Evolutionary conservation across 2,329 filamentous ascomycete genomes (phyloP), one percentile per base, ranked within the genome.

Genomic region (Sclerotinia subarctica): DNA sequence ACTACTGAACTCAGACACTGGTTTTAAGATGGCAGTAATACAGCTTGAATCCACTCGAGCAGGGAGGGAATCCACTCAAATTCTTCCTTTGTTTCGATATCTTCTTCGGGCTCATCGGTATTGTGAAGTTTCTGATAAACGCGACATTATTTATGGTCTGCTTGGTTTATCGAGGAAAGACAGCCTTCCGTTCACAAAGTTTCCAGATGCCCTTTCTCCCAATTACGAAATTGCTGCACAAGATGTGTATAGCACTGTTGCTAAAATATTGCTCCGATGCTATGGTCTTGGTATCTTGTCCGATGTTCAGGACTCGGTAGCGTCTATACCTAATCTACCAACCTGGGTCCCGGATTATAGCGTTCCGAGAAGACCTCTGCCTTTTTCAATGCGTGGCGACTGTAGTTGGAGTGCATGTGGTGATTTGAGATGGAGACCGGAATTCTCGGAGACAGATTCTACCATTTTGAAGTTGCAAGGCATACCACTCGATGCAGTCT

Each of bases 261-360:
- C 64, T 15, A 57, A 10, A 42, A 8, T 51, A 10, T 59, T 66
- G 44, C 44, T 66, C 38, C 52, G 8, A 47, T 66, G 44, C 15
- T 51, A 59, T 60, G 64, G 64, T 47, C 44, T 66, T n/a, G 42
- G 29, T 26, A 59, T 59, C 2, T 17, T 60, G 15, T 66, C 64
- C 1, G 42, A 66, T 42, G 64, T 60, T 49, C 64, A 66, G 24
- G 64, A 66, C 13, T 49, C 44, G 8, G 19, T 38, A 38, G 53
- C 64, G 13, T 58, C 64, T 29, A 38, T 66, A 26, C 53, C 64
- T n/a, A 29, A 38, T 8, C 29, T 66, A 19, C 64, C 64, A 47
- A 59, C 42, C 8, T 66, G 64, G 64, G 53, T 66, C 21, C 64
- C 64, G 21, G 64, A 66, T 32, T 66, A 66, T 59, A 66, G 64